Evolutionary conservation across 2,329 filamentous ascomycete genomes (phyloP), one percentile per base, ranked within the genome.

Genomic region (Pseudogymnoascus sp.): DNA sequence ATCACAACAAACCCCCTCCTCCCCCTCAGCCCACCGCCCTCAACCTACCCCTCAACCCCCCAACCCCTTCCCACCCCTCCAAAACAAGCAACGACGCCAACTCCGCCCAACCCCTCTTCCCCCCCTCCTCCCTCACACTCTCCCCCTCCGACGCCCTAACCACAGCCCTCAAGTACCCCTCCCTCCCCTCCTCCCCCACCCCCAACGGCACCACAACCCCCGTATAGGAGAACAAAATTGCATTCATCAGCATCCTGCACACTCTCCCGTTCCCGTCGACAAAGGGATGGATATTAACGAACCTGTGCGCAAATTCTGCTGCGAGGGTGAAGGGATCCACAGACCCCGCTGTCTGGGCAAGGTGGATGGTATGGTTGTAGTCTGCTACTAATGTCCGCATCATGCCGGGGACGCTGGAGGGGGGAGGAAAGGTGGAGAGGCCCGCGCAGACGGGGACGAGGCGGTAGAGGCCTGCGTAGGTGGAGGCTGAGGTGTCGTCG

Each of bases 271-370:
- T 79, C 0, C 75, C 76, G 31, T 78, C 75, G 4, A 70, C 68
- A 26, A 78, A 78, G 0, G 75, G 77, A 11, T 78, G 76, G 0
- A 78, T 77, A 10, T 70, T 69, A 8, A 77, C 71, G 26, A 78
- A 74, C 2, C 68, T 44, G 13, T 76, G 68, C 21, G 67, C 71
- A 28, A 72, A 72, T 23, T 70, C 69, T 10, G 69, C 70, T 17
- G 71, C 71, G 0, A 76, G 63, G 0, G 65, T 66, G 17, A 70
- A 64, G 0, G 74, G 68, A 21, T 73, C 68, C 1, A 73, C 53
- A 2, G 57, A 17, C 2, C 40, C 38, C 4, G 1, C 11, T 2
- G 42, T 10, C 7, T 64, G 19, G 2, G 65, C 67, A 0, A 31
- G 19, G 0, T 9, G 10, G 28, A 76, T 64, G 4, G 42, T 5